Evolutionary conservation across 345 rosid genomes (phyloP).

Genomic region (Carallia pectinifolia): DNA sequence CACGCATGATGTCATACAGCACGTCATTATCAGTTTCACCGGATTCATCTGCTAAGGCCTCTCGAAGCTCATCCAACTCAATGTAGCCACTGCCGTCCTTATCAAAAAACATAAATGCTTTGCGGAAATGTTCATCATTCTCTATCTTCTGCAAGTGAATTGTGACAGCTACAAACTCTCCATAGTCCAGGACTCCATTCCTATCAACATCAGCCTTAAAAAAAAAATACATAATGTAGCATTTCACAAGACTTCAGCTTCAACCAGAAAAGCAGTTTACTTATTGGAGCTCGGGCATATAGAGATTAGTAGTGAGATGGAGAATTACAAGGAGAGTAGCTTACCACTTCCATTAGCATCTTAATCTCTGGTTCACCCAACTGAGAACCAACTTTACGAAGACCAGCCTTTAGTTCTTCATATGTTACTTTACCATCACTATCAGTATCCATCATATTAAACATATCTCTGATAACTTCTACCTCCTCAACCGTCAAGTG

Average conservation of each 20-base stretch:
- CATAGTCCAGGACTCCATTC: slow-evolving; percentile 82
- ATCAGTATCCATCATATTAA: slow-evolving; percentile 83
- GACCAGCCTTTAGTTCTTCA: slow-evolving; percentile 82
- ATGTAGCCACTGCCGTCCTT: slow-evolving; percentile 76
- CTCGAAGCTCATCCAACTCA: slow-evolving; percentile 69
- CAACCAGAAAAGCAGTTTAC: slow-evolving; percentile 4
- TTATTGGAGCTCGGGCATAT: background rate
- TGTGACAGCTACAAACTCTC: slow-evolving; percentile 98
- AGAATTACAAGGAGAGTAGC: too few species aligned
- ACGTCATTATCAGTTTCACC: slow-evolving; percentile 64
- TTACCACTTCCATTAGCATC: slow-evolving; percentile 99
- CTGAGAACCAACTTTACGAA: slow-evolving; percentile 86
- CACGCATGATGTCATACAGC: slow-evolving; percentile 82
- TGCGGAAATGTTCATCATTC: slow-evolving; percentile 87
- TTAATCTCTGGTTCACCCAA: slow-evolving; percentile 89
- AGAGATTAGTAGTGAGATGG: too few species aligned
- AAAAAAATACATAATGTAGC: slow-evolving; percentile 13
- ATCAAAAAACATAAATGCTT: slow-evolving; percentile 92
- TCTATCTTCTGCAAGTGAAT: slow-evolving; percentile 97
- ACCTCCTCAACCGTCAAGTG: slow-evolving; percentile 83
- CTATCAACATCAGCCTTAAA: slow-evolving; percentile 93
- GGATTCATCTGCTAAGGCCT: slow-evolving; percentile 69
- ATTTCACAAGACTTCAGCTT: slow-evolving; percentile 11
- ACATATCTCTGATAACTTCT: slow-evolving; percentile 90
- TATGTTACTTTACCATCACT: slow-evolving; percentile 79